Percentiles rank a stretch among this genome's conserved stretches.
These are phyloP conservation scores for Haplographium delicatum DNA, from an alignment of 495 filamentous ascomycete genomes.

Conservation along the genomic window DNA sequence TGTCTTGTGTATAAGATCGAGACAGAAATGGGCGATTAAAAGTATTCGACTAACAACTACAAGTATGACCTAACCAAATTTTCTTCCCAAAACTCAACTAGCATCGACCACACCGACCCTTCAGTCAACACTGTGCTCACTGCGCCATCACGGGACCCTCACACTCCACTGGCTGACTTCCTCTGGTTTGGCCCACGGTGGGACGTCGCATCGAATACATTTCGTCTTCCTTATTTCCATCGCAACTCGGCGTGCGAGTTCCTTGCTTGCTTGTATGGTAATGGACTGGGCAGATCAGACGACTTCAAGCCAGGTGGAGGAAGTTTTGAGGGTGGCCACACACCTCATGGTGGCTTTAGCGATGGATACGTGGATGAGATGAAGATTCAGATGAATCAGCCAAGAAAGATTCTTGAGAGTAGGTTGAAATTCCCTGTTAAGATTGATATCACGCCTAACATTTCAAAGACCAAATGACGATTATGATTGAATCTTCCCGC, in stretches of 20 bases:
- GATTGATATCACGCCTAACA: too few species aligned
- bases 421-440: too few species aligned
- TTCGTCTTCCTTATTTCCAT: slow-evolving; percentile 81
- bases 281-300: slow-evolving; percentile 45
- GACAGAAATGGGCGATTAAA: too few species aligned
- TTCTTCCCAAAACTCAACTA: slow-evolving; percentile 61
- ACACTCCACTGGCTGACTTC: slow-evolving; percentile 78
- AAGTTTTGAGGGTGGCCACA: slow-evolving; percentile 53
- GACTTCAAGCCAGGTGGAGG: slow-evolving; percentile 53
- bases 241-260: slow-evolving; percentile 64
- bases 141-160: slow-evolving; percentile 54
- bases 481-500: slow-evolving; percentile 51
- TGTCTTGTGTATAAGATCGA: too few species aligned
- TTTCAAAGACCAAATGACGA: slow-evolving; percentile 36
- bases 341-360: slow-evolving; percentile 52
- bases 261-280: slow-evolving; percentile 45
- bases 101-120: slow-evolving; percentile 78
- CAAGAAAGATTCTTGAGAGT: slow-evolving; percentile 37
- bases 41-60: not conserved
- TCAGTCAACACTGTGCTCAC: slow-evolving; percentile 80
- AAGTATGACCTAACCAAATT: slow-evolving; percentile 75
- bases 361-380: slow-evolving; percentile 45
- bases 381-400: slow-evolving; percentile 33
- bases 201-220: slow-evolving; percentile 73
- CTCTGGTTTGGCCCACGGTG: slow-evolving; percentile 82